Conservation (phyloP, 495 filamentous ascomycete genomes). For the Cercophora sp. region DNA sequence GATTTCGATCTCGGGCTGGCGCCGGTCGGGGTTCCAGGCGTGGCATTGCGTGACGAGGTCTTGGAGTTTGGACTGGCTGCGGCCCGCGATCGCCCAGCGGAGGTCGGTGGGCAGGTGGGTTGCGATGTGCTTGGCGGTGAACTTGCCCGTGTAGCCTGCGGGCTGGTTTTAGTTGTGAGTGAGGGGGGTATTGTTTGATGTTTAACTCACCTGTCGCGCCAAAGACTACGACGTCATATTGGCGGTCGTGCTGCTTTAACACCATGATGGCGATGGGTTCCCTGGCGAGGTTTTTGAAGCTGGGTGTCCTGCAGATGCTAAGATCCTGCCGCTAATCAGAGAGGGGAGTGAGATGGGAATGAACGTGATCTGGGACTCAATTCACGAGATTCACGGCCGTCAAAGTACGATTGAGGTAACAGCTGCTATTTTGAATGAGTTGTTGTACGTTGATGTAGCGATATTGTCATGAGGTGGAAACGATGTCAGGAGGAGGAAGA, state of each 20-base stretch:
- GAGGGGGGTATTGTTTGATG: no score
- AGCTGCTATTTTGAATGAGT: no score
- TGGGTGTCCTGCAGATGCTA: no score
- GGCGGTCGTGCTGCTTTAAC: slow-evolving; percentile 45
- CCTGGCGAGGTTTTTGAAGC: no score
- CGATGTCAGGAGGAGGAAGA: not conserved
- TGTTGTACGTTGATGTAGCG: no score
- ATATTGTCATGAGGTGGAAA: not conserved
- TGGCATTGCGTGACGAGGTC: slow-evolving; percentile 62
- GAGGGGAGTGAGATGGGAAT: no score
- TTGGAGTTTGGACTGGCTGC: slow-evolving; percentile 69
- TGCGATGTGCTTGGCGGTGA: slow-evolving; percentile 73
- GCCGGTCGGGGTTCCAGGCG: slow-evolving; percentile 63
- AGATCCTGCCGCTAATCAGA: no score
- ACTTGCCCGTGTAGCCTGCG: slow-evolving; percentile 80
- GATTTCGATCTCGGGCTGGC: slow-evolving; percentile 62
- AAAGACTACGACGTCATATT: slow-evolving; percentile 80
- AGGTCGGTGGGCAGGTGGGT: slow-evolving; percentile 69
- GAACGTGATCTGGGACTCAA: no score
- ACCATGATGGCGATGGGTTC: slow-evolving; percentile 38
- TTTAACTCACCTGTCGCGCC: slow-evolving; percentile 72
- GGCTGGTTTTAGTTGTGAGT: no score
- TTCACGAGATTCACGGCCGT: no score
- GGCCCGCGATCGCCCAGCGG: slow-evolving; percentile 87
- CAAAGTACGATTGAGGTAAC: no score